These are phyloP conservation scores for Penicillium vulpinum DNA, from an alignment of 2,329 filamentous ascomycete species.

Conservation along the genomic window DNA sequence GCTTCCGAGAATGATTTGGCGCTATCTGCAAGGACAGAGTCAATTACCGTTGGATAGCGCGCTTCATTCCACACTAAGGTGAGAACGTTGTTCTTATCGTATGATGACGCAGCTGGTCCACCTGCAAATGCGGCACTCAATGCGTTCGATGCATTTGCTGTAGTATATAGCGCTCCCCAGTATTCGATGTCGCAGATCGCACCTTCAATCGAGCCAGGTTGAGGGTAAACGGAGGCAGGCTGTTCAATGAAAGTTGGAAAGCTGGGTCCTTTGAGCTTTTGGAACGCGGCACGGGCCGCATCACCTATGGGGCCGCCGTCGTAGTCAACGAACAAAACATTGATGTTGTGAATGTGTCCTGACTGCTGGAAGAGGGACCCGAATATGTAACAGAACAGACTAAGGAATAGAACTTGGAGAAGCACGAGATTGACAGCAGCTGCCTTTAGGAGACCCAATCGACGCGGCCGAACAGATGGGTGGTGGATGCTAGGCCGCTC, in stretches of 20 bases:
- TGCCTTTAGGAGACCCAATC: constrained; percentile 20
- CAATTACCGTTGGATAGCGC: constrained; percentile 43
- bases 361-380: constrained; percentile 39
- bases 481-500: constrained; percentile 20
- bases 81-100: constrained; percentile 40
- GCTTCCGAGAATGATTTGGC: constrained; percentile 37
- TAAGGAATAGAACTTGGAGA: constrained; percentile 41
- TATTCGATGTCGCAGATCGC: constrained; percentile 39
- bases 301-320: constrained; percentile 38
- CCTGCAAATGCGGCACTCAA: constrained; percentile 40
- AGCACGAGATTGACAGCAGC: constrained; percentile 31
- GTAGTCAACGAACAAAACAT: constrained; percentile 42
- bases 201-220: constrained; percentile 19
- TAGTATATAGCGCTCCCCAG: constrained; percentile 38
- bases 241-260: constrained; percentile 36
- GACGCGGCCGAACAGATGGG: constrained; percentile 19
- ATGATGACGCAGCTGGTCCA: constrained; percentile 33
- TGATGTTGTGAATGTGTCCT: constrained; percentile 35
- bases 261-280: constrained; percentile 23
- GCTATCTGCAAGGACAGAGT: constrained; percentile 34
- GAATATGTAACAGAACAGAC: constrained; percentile 39
- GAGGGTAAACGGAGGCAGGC: constrained; percentile 17
- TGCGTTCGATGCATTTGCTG: constrained; percentile 38
- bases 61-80: constrained; percentile 50
- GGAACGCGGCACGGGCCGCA: constrained; percentile 35